Evolutionary conservation across 169 alveolate species (phyloP).

Genomic region (Eimeria zaria): DNA sequence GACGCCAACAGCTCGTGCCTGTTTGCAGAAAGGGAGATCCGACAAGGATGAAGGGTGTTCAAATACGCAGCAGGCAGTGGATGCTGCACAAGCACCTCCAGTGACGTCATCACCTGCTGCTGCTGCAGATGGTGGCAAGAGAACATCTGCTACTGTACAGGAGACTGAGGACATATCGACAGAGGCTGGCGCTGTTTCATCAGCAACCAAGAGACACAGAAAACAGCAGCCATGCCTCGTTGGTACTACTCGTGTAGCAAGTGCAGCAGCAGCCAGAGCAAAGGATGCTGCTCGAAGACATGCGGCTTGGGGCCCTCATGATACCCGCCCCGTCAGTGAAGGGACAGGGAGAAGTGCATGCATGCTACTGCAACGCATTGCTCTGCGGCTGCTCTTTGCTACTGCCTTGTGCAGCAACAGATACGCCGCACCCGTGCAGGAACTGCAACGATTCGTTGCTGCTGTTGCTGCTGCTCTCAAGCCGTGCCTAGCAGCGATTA

Average conservation of each 20-base stretch:
- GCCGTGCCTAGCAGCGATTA: conserved; percentile 54
- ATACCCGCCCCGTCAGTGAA: conserved; percentile 10
- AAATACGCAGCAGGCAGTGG: not conserved
- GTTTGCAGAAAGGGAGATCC: not conserved
- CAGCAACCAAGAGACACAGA: not conserved
- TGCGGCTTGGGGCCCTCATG: conserved; percentile 41
- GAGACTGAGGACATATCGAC: not conserved
- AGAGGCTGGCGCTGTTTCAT: not conserved
- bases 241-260: not conserved
- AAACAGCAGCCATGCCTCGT: not conserved
- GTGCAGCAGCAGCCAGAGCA: conserved; percentile 38
- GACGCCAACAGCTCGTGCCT: not conserved
- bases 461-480: conserved; percentile 74
- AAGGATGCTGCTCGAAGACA: not conserved
- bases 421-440: conserved; percentile 40
- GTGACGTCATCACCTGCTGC: not conserved
- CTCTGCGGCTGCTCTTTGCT: conserved; percentile 62
- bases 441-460: conserved; percentile 73
- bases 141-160: not conserved
- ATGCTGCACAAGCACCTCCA: not conserved
- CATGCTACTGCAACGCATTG: conserved; percentile 75
- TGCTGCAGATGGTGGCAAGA: not conserved
- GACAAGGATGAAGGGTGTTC: not conserved
- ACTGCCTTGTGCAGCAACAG: conserved; percentile 69
- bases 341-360: conserved; percentile 70